phyloP scores from a whole-genome alignment of 2,329 filamentous ascomycete species.

The Neopestalotiopsis sp. region DNA sequence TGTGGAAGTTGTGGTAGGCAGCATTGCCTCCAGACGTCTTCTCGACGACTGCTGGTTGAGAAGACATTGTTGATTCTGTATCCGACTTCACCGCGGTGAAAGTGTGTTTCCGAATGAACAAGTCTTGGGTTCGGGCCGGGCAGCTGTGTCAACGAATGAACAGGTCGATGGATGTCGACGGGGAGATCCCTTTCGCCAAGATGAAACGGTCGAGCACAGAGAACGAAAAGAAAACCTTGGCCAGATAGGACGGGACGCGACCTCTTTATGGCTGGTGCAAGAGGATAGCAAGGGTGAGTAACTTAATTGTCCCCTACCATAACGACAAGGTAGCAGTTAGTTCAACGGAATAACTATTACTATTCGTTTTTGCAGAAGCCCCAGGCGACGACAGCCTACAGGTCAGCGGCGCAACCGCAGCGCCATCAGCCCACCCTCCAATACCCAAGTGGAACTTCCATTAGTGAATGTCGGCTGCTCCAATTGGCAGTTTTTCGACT shows the following conservation, averaged over 20 bases:
- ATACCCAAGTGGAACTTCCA: slow-evolving; percentile 15
- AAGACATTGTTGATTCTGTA: slow-evolving; percentile 16
- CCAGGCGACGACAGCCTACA: not conserved
- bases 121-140: not conserved
- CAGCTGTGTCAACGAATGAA: not conserved
- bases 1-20: slow-evolving; percentile 73
- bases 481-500: slow-evolving; percentile 3
- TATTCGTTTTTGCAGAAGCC: slow-evolving; percentile 10
- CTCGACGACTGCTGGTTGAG: slow-evolving; percentile 22
- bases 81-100: not conserved
- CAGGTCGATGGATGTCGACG: not conserved
- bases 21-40: slow-evolving; percentile 67
- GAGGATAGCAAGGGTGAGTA: not conserved
- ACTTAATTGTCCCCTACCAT: not conserved
- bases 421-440: slow-evolving; percentile 7
- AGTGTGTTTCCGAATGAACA: not conserved
- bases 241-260: not conserved
- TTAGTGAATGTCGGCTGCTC: slow-evolving; percentile 11
- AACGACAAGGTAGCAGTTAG: slow-evolving; percentile 16
- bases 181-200: not conserved
- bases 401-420: slow-evolving; percentile 7
- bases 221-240: slow-evolving; percentile 6
- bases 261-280: slow-evolving; percentile 7
- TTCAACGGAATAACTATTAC: slow-evolving; percentile 20
- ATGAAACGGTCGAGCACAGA: slow-evolving; percentile 12